These are phyloP conservation scores for Nemania abortiva DNA, from an alignment of 2,329 filamentous ascomycete genomes.

Conservation along the genomic window DNA sequence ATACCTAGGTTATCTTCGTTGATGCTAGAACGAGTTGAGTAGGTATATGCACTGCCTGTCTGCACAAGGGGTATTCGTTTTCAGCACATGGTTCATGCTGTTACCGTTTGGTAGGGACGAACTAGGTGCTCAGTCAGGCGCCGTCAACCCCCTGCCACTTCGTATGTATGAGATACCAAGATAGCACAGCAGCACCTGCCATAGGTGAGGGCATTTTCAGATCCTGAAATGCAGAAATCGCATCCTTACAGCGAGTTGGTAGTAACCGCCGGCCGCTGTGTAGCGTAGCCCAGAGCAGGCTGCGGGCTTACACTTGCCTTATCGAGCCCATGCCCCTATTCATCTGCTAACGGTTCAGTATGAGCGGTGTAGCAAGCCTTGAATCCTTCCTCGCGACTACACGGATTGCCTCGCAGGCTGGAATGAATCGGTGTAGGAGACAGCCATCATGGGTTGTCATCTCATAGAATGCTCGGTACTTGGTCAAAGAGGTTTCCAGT, in stretches of 20 bases:
- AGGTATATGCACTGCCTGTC: neutral
- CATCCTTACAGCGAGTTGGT: slow-evolving; percentile 1
- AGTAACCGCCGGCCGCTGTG: neutral
- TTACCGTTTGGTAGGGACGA: slow-evolving; percentile 9
- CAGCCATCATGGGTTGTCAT: neutral
- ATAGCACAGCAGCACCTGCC: neutral
- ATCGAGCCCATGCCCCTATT: slow-evolving; percentile 6
- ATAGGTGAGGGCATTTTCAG: slow-evolving; percentile 6
- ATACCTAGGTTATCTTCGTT: slow-evolving; percentile 5
- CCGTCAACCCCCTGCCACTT: neutral
- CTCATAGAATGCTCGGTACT: neutral
- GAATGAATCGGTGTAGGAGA: slow-evolving; percentile 1
- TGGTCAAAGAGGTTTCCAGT: neutral
- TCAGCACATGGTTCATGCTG: neutral
- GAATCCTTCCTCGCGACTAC: neutral
- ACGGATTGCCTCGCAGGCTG: neutral
- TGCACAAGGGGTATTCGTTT: neutral
- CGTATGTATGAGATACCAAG: neutral
- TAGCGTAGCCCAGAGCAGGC: neutral
- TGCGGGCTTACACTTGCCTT: neutral
- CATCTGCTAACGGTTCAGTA: neutral
- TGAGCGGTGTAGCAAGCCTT: slow-evolving; percentile 5
- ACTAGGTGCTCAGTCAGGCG: neutral
- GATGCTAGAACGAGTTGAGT: slow-evolving; percentile 12
- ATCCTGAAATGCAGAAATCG: neutral